A percentile compares a stretch with the other conserved stretches of the same genome.
These are phyloP conservation scores for Athelia psychrophila DNA, from an alignment of 1,284 basidiomycete genomes.

Conservation along the genomic window DNA sequence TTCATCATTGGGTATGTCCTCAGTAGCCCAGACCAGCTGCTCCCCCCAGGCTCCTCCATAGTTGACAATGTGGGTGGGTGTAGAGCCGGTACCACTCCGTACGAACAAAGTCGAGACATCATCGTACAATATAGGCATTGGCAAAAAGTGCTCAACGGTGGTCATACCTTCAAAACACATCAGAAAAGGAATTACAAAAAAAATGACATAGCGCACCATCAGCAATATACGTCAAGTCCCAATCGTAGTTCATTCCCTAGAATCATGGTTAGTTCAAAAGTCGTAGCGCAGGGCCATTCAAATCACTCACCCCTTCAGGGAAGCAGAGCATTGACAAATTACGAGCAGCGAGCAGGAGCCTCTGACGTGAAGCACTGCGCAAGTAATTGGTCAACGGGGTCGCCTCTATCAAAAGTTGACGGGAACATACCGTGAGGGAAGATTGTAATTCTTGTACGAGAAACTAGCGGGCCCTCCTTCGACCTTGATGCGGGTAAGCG, in stretches of 20 bases:
- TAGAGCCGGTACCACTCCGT: slow-evolving; percentile 65
- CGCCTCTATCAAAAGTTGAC: background rate
- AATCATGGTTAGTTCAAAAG: background rate
- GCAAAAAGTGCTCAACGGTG: slow-evolving; percentile 70
- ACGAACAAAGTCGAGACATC: slow-evolving; percentile 61
- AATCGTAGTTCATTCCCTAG: slow-evolving; percentile 71
- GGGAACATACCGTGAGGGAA: slow-evolving; percentile 52
- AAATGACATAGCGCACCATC: slow-evolving; percentile 46
- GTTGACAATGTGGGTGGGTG: slow-evolving; percentile 72
- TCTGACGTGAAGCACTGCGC: slow-evolving; percentile 62
- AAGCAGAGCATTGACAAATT: slow-evolving; percentile 68
- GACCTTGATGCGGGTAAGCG: slow-evolving; percentile 62
- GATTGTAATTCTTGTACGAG: slow-evolving; percentile 76
- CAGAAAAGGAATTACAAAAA: background rate
- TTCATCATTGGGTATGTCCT: slow-evolving; percentile 61
- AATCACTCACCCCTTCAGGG: slow-evolving; percentile 53
- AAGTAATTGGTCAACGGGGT: background rate
- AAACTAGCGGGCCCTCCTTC: slow-evolving; percentile 67
- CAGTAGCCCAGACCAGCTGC: slow-evolving; percentile 61
- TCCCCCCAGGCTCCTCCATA: slow-evolving; percentile 70
- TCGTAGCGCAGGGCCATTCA: background rate
- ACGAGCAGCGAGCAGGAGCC: slow-evolving; percentile 56
- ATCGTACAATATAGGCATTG: slow-evolving; percentile 64
- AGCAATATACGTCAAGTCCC: slow-evolving; percentile 72
- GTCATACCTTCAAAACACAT: slow-evolving; percentile 61